Percentiles rank a stretch among this genome's conserved stretches.
These are phyloP conservation scores for Podospora bellae-mahoneyi DNA, from an alignment of 495 filamentous ascomycete species.

Conservation along the genomic window DNA sequence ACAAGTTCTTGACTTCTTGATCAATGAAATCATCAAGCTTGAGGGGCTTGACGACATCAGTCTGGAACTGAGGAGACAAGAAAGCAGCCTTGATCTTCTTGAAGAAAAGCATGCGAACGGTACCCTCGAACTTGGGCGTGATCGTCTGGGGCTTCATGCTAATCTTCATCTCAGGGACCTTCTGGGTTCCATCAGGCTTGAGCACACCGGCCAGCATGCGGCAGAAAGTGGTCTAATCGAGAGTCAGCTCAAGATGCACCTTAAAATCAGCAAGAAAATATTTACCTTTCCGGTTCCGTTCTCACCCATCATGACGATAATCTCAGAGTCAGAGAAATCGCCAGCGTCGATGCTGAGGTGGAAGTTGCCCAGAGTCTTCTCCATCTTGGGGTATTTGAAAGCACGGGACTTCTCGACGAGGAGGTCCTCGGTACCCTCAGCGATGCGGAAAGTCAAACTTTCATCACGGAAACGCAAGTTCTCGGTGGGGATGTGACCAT, in stretches of 20 bases:
- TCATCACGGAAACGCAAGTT: conserved; percentile 98
- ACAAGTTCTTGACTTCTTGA: conserved; percentile 97
- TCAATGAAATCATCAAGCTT: conserved; percentile 99
- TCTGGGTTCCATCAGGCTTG: conserved; percentile 74
- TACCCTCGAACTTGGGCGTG: conserved; percentile 93
- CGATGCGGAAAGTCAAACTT: conserved; percentile 91
- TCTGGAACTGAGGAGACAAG: conserved; percentile 95
- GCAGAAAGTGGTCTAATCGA: conserved; percentile 95
- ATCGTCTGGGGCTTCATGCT: conserved; percentile 99
- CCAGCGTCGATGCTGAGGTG: conserved; percentile 77
- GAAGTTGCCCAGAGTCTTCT: conserved; percentile 91
- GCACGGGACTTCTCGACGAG: conserved; percentile 77
- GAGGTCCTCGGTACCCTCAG: conserved; percentile 89
- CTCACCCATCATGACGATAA: conserved; percentile 99
- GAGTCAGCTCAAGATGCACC: conserved; percentile 40
- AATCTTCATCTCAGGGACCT: conserved; percentile 89
- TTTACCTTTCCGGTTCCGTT: conserved; percentile 64
- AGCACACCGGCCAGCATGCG: conserved; percentile 87
- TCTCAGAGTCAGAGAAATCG: conserved; percentile 94
- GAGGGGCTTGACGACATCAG: conserved; percentile 97
- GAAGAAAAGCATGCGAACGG: conserved; percentile 75
- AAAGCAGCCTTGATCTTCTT: conserved; percentile 93
- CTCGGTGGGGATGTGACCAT: conserved; percentile 96
- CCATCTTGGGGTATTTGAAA: conserved; percentile 85
- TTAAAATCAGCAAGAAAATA: conserved; percentile 59